Conservation (phyloP, 257 asterid species). For the Solanum virginianum region DNA sequence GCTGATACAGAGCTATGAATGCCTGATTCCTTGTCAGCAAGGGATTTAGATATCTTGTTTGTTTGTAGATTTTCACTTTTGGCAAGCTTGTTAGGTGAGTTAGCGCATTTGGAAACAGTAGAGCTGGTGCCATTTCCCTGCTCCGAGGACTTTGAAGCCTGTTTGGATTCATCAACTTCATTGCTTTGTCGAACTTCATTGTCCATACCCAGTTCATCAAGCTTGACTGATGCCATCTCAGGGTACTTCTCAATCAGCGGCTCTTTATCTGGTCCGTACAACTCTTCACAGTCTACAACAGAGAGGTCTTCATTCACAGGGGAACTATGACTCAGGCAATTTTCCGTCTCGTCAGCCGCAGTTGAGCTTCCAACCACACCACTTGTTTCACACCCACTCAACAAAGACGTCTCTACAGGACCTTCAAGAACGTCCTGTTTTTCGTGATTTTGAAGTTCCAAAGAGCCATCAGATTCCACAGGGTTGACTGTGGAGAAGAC, state of each 20-base stretch:
- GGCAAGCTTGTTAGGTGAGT: constrained; percentile 16
- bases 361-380: constrained; percentile 12
- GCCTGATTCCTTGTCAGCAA: constrained; percentile 30
- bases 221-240: constrained; percentile 19
- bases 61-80: constrained; percentile 17
- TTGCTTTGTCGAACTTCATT: constrained; percentile 11
- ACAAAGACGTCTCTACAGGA: constrained; percentile 9
- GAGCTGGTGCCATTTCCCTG: constrained; percentile 8
- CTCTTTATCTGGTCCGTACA: constrained; percentile 86
- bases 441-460: constrained; percentile 13
- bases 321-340: constrained; percentile 18
- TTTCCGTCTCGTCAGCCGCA: constrained; percentile 12
- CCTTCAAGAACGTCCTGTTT: constrained; percentile 17
- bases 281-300: constrained; percentile 77
- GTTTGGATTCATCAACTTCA: constrained; percentile 11
- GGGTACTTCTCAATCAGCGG: constrained; percentile 49
- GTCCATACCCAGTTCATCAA: constrained; percentile 7
- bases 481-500: constrained; percentile 53
- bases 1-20: constrained; percentile 13
- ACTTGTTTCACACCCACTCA: constrained; percentile 15
- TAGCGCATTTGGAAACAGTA: constrained; percentile 9
- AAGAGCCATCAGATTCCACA: constrained; percentile 21
- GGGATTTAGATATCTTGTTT: constrained; percentile 27
- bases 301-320: constrained; percentile 38
- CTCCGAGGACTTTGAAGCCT: constrained; percentile 15